These are phyloP conservation scores for Cyclocybe aegerita DNA, from an alignment of 768 basidiomycete species.

Conservation along the genomic window DNA sequence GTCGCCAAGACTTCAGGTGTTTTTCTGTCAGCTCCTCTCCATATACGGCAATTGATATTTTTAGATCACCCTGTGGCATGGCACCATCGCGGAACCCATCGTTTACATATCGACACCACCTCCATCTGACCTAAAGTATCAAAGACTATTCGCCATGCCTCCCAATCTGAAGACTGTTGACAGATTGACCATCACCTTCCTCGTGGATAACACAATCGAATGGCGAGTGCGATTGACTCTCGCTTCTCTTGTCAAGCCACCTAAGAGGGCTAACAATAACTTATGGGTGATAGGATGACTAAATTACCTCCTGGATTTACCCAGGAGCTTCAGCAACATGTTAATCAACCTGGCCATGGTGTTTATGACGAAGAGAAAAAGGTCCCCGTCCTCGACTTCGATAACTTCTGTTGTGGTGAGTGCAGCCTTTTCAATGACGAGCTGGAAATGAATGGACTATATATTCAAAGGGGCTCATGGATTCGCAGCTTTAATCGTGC, in stretches of 20 bases:
- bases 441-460: background rate
- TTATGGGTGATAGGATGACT: conserved; percentile 57
- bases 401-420: conserved; percentile 61
- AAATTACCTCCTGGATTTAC: conserved; percentile 76
- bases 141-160: background rate
- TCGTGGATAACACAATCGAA: conserved; percentile 80
- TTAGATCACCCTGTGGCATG: too few species aligned
- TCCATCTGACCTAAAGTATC: too few species aligned
- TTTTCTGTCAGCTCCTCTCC: too few species aligned
- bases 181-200: conserved; percentile 53
- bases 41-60: too few species aligned
- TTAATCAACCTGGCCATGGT: conserved; percentile 45
- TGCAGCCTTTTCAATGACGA: background rate
- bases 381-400: conserved; percentile 68
- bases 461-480: conserved; percentile 71
- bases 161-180: conserved; percentile 29
- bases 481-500: conserved; percentile 76
- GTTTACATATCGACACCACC: background rate
- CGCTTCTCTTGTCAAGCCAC: background rate
- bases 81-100: background rate
- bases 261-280: background rate
- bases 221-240: conserved; percentile 43
- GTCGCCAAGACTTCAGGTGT: too few species aligned
- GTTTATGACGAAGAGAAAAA: conserved; percentile 42
- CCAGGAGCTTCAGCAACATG: conserved; percentile 67